Percentiles rank a stretch among this genome's conserved stretches.
Evolutionary conservation across 2,329 filamentous ascomycete genomes (phyloP).

Genomic region (Didymella pomorum): DNA sequence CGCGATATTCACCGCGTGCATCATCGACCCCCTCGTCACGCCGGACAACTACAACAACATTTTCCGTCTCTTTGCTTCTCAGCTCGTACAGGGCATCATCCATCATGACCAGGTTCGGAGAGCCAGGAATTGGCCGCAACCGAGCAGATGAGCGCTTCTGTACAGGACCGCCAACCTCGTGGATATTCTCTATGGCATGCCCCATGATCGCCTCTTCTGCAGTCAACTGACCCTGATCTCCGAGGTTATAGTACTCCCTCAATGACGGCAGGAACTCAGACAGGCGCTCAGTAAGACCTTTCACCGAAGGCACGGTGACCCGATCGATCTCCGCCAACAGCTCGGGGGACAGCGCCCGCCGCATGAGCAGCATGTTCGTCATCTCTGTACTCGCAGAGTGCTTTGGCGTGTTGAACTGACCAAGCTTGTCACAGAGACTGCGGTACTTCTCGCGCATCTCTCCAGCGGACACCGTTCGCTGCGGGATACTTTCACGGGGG

Average conservation of each 20-base stretch:
- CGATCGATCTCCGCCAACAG: conserved; percentile 56
- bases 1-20: conserved; percentile 23
- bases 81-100: conserved; percentile 48
- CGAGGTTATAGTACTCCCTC: conserved; percentile 49
- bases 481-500: conserved; percentile 43
- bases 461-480: conserved; percentile 47
- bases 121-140: conserved; percentile 45
- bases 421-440: conserved; percentile 56
- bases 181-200: conserved; percentile 43
- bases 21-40: conserved; percentile 15
- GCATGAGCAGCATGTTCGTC: conserved; percentile 24
- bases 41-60: conserved; percentile 10
- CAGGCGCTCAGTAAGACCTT: conserved; percentile 55
- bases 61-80: conserved; percentile 31
- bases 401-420: conserved; percentile 41
- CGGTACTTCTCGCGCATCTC: conserved; percentile 55
- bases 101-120: conserved; percentile 42
- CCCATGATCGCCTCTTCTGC: conserved; percentile 51
- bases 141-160: conserved; percentile 47
- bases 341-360: conserved; percentile 51
- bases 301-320: conserved; percentile 57
- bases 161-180: conserved; percentile 39
- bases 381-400: conserved; percentile 21
- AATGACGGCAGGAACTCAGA: conserved; percentile 57
- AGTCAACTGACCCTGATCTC: conserved; percentile 46